A percentile compares a stretch with the other conserved stretches of the same genome.
Conservation (phyloP, 768 basidiomycete genomes). For the Naganishia vaughanmartiniae region DNA sequence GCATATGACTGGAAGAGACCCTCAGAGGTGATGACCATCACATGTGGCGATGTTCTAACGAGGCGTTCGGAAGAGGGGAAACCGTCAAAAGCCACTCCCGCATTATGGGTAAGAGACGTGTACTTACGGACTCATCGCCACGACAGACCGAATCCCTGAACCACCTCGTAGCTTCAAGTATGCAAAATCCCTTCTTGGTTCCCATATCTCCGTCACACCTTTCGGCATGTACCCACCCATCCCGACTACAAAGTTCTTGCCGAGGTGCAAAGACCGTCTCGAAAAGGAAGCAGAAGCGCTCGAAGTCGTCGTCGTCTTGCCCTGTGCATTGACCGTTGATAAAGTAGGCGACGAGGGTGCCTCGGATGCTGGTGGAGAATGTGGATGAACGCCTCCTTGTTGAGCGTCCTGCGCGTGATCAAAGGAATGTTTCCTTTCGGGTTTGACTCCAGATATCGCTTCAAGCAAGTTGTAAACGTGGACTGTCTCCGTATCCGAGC, state of each 20-base stretch:
- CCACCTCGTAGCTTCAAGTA: constrained; percentile 71
- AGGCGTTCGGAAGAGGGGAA: not conserved
- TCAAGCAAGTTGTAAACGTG: constrained; percentile 80
- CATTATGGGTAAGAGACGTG: not conserved
- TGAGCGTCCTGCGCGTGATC: constrained; percentile 13
- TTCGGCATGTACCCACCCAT: constrained; percentile 60
- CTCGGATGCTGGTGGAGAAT: constrained; percentile 40
- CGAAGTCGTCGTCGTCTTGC: constrained; percentile 20
- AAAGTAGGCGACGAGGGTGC: constrained; percentile 41
- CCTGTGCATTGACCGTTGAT: constrained; percentile 25
- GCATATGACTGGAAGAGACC: constrained; percentile 94
- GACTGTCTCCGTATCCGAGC: constrained; percentile 88
- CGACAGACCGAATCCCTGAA: constrained; percentile 75
- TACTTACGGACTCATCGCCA: constrained; percentile 81
- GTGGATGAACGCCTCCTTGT: constrained; percentile 26
- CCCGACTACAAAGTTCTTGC: constrained; percentile 50
- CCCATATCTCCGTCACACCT: constrained; percentile 92
- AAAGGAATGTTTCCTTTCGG: not conserved
- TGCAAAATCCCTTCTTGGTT: constrained; percentile 91
- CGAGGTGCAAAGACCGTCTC: constrained; percentile 45
- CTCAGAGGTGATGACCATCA: constrained; percentile 94
- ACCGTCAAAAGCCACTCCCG: not conserved
- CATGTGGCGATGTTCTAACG: constrained; percentile 73
- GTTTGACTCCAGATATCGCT: constrained; percentile 53
- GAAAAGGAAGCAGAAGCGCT: constrained; percentile 42